phyloP scores from a whole-genome alignment of 768 basidiomycete genomes.

The Phanerochaete sordida region DNA sequence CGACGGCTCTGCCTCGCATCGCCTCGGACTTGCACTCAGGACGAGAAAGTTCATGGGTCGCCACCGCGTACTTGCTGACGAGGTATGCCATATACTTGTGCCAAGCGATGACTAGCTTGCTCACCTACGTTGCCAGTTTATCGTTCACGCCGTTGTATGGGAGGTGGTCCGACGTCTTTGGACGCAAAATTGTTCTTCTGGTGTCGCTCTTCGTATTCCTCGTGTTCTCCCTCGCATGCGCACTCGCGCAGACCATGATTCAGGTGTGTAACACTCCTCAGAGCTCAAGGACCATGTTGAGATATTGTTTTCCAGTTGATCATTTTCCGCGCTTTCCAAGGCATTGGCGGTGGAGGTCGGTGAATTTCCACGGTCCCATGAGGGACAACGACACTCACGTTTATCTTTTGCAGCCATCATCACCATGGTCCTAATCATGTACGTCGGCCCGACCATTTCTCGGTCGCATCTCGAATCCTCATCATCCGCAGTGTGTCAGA shows the following conservation, averaged over 20 bases:
- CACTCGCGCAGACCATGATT: conserved; percentile 15
- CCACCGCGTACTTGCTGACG: conserved; percentile 16
- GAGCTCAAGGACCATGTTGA: not conserved
- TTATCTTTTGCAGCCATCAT: conserved; percentile 11
- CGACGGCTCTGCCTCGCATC: conserved; percentile 18
- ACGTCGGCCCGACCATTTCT: not conserved
- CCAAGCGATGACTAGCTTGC: not conserved
- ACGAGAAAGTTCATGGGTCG: conserved; percentile 13
- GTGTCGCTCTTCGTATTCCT: conserved; percentile 13
- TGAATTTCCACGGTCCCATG: not conserved
- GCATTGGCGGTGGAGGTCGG: conserved; percentile 15
- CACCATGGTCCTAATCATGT: conserved; percentile 20
- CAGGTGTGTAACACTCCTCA: conserved; percentile 5
- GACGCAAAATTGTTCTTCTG: conserved; percentile 14
- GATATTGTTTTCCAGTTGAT: conserved; percentile 9
- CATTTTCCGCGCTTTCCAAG: conserved; percentile 18
- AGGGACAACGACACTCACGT: not conserved
- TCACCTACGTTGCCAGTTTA: not conserved
- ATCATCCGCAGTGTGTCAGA: conserved; percentile 29
- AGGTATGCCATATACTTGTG: not conserved
- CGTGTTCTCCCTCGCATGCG: conserved; percentile 16
- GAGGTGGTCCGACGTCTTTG: conserved; percentile 20
- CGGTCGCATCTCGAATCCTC: not conserved
- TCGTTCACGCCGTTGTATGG: conserved; percentile 19
- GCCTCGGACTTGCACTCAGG: conserved; percentile 15